phyloP scores from a whole-genome alignment of 1,284 basidiomycete genomes.

The Cerrena zonata region DNA sequence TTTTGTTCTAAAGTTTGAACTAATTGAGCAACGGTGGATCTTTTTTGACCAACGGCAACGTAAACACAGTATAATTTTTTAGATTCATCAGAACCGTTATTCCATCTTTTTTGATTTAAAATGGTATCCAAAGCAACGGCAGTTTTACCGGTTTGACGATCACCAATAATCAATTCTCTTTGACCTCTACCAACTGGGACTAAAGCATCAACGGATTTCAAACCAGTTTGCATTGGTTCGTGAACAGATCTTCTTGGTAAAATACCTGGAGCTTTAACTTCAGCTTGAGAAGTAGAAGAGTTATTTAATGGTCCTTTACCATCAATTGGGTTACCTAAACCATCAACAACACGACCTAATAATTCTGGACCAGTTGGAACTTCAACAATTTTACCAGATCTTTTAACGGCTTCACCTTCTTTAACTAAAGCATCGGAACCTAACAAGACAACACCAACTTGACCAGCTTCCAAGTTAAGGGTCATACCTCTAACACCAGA shows the following conservation, averaged over 20 bases:
- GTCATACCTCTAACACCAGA: slow-evolving; percentile 98
- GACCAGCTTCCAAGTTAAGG: slow-evolving; percentile 99
- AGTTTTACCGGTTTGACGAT: slow-evolving; percentile 99
- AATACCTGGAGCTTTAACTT: slow-evolving; percentile 98
- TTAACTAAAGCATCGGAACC: slow-evolving; percentile 99
- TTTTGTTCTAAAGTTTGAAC: slow-evolving; percentile 99
- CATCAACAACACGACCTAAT: slow-evolving; percentile 97
- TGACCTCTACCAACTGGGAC: slow-evolving; percentile 99
- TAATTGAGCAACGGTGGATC: slow-evolving; percentile 98
- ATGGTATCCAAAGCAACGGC: slow-evolving; percentile 99
- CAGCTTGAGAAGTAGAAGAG: slow-evolving; percentile 89
- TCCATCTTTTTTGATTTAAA: slow-evolving; percentile 99
- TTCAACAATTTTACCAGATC: slow-evolving; percentile 99
- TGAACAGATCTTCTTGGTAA: slow-evolving; percentile 98
- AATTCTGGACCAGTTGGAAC: slow-evolving; percentile 94
- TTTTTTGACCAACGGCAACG: slow-evolving; percentile 98
- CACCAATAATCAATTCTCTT: slow-evolving; percentile 99
- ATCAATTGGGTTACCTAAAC: slow-evolving; percentile 98
- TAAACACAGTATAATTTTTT: slow-evolving; percentile 99
- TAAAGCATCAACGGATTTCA: slow-evolving; percentile 99
- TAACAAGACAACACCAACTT: slow-evolving; percentile 99
- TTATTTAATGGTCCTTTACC: slow-evolving; percentile 97
- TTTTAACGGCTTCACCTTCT: slow-evolving; percentile 99
- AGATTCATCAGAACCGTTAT: slow-evolving; percentile 89
- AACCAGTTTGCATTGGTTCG: slow-evolving; percentile 99